These are phyloP conservation scores for Corymbia citriodora DNA, from an alignment of 441 rosid species.

Conservation along the genomic window DNA sequence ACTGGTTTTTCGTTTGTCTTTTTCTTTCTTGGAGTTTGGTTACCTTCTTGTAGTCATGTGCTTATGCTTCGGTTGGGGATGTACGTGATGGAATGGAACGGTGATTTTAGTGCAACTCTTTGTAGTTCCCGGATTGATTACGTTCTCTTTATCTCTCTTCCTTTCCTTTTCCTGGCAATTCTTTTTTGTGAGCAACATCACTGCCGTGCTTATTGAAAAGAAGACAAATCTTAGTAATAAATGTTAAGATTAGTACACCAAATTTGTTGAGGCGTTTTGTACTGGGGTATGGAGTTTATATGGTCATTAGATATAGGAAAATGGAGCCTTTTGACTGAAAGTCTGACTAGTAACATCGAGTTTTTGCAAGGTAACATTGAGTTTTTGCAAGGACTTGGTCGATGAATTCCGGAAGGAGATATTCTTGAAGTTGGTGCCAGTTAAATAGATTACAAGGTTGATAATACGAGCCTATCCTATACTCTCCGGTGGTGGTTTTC, in stretches of 20 bases:
- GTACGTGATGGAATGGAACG: neutral
- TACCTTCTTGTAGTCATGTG: neutral
- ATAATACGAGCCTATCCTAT: neutral
- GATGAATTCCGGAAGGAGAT: neutral
- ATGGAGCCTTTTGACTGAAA: neutral
- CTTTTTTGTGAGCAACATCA: neutral
- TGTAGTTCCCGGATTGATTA: neutral
- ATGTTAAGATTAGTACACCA: neutral
- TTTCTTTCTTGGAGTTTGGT: neutral
- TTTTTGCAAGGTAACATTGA: neutral
- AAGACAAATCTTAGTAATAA: neutral
- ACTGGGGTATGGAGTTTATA: neutral
- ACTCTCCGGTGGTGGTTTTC: neutral
- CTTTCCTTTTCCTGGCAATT: neutral
- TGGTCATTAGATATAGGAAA: neutral
- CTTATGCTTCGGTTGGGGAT: neutral
- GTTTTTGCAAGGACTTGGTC: neutral
- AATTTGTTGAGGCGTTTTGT: neutral
- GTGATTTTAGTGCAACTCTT: neutral
- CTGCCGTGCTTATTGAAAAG: neutral
- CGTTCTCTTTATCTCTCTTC: neutral
- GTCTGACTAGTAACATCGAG: neutral
- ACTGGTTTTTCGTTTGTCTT: neutral
- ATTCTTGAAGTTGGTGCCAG: neutral
- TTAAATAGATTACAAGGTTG: neutral